Conservation (phyloP, 2,329 filamentous ascomycete genomes). For the Coniella lustricola region DNA sequence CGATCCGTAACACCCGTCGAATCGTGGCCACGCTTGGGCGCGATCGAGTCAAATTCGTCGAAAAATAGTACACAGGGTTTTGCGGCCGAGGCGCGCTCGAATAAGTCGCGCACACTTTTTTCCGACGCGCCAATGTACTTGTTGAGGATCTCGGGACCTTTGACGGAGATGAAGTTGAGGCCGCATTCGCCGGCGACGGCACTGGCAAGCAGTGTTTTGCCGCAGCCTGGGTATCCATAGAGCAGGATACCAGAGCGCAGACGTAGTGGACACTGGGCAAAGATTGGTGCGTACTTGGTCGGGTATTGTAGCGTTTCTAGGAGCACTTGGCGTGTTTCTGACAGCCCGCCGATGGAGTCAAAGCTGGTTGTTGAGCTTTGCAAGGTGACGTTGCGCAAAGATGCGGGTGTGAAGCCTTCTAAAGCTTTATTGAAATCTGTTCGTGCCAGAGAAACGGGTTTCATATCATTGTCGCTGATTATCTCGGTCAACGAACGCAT, state of each 20-base stretch:
- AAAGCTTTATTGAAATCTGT: slow-evolving; percentile 79
- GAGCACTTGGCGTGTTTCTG: slow-evolving; percentile 80
- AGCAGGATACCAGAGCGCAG: slow-evolving; percentile 86
- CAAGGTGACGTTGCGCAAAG: slow-evolving; percentile 85
- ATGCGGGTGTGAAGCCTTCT: slow-evolving; percentile 90
- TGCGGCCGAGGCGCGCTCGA: slow-evolving; percentile 85
- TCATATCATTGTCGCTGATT: slow-evolving; percentile 37
- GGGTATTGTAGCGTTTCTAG: slow-evolving; percentile 95
- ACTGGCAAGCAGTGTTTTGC: slow-evolving; percentile 90
- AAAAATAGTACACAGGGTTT: slow-evolving; percentile 95
- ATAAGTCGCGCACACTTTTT: slow-evolving; percentile 91
- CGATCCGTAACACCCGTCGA: slow-evolving; percentile 97
- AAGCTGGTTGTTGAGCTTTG: slow-evolving; percentile 92
- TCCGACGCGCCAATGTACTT: slow-evolving; percentile 98
- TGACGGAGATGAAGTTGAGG: slow-evolving; percentile 97
- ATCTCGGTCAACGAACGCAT: slow-evolving; percentile 67
- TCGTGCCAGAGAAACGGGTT: slow-evolving; percentile 57
- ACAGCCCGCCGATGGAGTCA: slow-evolving; percentile 81
- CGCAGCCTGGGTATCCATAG: slow-evolving; percentile 93
- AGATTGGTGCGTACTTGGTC: slow-evolving; percentile 96
- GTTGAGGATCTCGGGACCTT: slow-evolving; percentile 96
- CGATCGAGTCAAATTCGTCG: slow-evolving; percentile 97
- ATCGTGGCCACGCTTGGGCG: slow-evolving; percentile 93
- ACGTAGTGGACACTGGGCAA: slow-evolving; percentile 90
- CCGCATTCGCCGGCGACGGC: slow-evolving; percentile 97